Evolutionary conservation across 495 filamentous ascomycete genomes (phyloP).

Genomic region (Penicillium chermesinum): DNA sequence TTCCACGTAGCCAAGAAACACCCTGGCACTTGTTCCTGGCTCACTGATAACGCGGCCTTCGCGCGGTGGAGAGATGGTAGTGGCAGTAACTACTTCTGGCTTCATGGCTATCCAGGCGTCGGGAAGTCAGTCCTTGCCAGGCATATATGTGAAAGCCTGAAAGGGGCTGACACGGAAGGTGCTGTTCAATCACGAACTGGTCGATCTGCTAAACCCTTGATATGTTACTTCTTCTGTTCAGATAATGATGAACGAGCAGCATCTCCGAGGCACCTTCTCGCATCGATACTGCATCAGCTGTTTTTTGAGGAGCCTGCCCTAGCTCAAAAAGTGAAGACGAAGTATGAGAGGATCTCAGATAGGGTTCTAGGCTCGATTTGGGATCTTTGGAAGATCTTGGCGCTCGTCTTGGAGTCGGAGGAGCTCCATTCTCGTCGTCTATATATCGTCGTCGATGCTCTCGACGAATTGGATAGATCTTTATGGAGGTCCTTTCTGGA

Average conservation of each 20-base stretch:
- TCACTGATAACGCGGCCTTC: neutral
- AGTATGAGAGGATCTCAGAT: neutral
- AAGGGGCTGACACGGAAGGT: neutral
- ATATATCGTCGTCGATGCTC: neutral
- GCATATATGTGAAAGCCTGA: neutral
- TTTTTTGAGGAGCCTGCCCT: neutral
- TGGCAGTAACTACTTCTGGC: neutral
- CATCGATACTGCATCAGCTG: neutral
- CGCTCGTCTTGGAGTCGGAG: neutral
- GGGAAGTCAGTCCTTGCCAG: constrained; percentile 2
- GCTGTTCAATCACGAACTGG: neutral
- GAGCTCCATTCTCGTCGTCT: neutral
- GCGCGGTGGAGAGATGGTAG: neutral
- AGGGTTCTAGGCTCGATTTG: neutral
- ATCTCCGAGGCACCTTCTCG: neutral
- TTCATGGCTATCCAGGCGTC: neutral
- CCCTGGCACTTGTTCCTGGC: neutral
- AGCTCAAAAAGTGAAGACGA: neutral
- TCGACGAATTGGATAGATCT: neutral
- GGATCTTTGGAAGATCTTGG: neutral
- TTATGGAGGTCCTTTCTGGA: neutral
- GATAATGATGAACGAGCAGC: neutral
- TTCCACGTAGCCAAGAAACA: neutral
- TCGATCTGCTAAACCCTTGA: neutral
- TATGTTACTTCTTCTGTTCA: neutral